phyloP scores from a whole-genome alignment of 2,329 filamentous ascomycete genomes.

The Colletotrichum magnum region DNA sequence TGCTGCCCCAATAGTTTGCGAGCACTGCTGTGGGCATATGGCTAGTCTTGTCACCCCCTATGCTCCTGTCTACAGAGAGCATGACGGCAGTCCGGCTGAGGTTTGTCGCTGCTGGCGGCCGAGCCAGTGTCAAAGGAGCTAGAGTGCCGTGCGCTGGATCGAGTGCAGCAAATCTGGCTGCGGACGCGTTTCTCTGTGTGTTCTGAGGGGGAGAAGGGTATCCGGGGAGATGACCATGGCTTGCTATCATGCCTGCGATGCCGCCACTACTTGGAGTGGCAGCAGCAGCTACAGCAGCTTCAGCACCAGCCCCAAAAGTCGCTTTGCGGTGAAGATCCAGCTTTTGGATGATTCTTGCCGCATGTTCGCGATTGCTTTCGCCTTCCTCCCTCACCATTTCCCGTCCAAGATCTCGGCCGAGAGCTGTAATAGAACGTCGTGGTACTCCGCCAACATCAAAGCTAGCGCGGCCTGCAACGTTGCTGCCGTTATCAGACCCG shows the following conservation, averaged over 20 bases:
- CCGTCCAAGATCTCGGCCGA: slow-evolving; percentile 62
- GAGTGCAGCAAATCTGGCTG: slow-evolving; percentile 46
- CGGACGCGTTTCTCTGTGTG: slow-evolving; percentile 30
- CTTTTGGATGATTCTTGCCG: slow-evolving; percentile 91
- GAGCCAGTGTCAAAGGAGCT: slow-evolving; percentile 86
- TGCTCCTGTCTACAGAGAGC: slow-evolving; percentile 81
- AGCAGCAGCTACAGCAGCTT: slow-evolving; percentile 54
- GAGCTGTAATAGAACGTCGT: slow-evolving; percentile 70
- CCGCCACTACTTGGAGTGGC: slow-evolving; percentile 68
- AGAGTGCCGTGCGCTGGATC: slow-evolving; percentile 67
- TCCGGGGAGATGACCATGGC: slow-evolving; percentile 82
- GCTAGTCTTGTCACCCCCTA: slow-evolving; percentile 75
- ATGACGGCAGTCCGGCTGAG: slow-evolving; percentile 89
- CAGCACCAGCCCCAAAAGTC: slow-evolving; percentile 66
- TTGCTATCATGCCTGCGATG: slow-evolving; percentile 88
- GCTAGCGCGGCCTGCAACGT: slow-evolving; percentile 72
- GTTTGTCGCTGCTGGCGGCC: slow-evolving; percentile 85
- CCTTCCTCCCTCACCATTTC: slow-evolving; percentile 73
- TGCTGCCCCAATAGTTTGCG: slow-evolving; percentile 95
- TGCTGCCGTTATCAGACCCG: slow-evolving; percentile 65
- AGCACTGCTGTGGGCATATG: slow-evolving; percentile 87
- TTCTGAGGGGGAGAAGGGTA: slow-evolving; percentile 49
- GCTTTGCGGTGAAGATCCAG: slow-evolving; percentile 90
- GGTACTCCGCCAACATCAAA: slow-evolving; percentile 75
- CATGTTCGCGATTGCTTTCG: slow-evolving; percentile 84